Evolutionary conservation across 331 rosid species (phyloP), one percentile per base, ranked within the genome.

Genomic region (Acacia pycnantha): DNA sequence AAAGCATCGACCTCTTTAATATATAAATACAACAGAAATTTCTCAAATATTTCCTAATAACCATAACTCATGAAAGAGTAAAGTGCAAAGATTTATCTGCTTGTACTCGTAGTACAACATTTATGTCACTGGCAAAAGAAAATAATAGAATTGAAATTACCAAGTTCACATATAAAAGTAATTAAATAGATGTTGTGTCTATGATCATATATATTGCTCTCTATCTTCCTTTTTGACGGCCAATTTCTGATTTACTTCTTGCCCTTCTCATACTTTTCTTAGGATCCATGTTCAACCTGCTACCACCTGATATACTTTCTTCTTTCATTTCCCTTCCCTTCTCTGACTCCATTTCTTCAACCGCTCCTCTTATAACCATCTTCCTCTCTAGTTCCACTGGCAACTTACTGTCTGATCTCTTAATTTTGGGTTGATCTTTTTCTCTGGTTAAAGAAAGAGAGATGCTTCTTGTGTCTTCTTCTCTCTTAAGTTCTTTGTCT

Each of bases 181-280:
- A 43, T 41, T 44, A 44, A 70, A 70, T 24, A 70, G 41, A 24
- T n/a, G 41, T 67, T 77, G 68, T 5, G 21, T 80, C 67, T 78
- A 31, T 31, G 64, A 31, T 41, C 65, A 75, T 69, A 66, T 84
- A 22, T 59, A 12, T 33, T 44, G 71, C 77, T 83, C 83, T 88
- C 67, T 90, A 89, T 85, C 88, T 82, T 74, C 87, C 91, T 81
- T 84, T 93, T 80, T 91, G 85, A 79, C 77, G 82, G 61, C 90
- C 84, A 78, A 83, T 89, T 70, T 90, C 97, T 43, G 94, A 83
- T 86, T 85, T 89, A 83, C 92, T 90, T 80, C 88, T 88, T 81
- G 90, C 89, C 84, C 84, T 91, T 67, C 81, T 74, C 61, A 84
- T 79, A 74, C 90, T 74, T 69, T 66, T 93, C 76, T 83, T 93